Evolutionary conservation across 1,139 yeast genomes (phyloP).

Genomic region (Candida smagusa): DNA sequence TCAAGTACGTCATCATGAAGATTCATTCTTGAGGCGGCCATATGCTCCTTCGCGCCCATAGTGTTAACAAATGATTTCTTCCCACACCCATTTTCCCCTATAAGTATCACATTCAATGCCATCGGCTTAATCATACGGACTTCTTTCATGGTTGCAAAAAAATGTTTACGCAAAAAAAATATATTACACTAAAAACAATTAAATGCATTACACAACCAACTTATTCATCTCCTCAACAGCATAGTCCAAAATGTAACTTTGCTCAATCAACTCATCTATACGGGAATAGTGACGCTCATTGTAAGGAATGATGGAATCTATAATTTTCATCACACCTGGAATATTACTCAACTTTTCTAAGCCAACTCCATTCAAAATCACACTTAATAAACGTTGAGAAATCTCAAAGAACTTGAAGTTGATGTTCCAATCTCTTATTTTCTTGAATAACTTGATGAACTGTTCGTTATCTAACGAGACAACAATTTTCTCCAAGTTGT

Average conservation of each 20-base stretch:
- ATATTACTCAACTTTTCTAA: constrained; percentile 58
- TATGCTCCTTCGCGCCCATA: constrained; percentile 8
- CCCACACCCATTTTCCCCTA: constrained; percentile 37
- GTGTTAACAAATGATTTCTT: constrained; percentile 32
- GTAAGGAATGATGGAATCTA: constrained; percentile 81
- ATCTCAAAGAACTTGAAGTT: constrained; percentile 77
- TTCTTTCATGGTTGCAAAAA: constrained; percentile 9
- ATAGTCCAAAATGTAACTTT: constrained; percentile 81
- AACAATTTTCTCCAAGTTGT: constrained; percentile 64
- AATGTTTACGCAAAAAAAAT: not conserved
- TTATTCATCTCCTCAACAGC: constrained; percentile 76
- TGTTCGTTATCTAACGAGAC: constrained; percentile 57
- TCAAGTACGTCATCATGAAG: too few relatives aligned
- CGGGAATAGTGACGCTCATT: constrained; percentile 80
- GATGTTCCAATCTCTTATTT: constrained; percentile 93
- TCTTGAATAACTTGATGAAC: constrained; percentile 56
- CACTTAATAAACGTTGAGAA: constrained; percentile 72
- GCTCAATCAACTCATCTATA: constrained; percentile 75
- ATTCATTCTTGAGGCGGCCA: too few relatives aligned
- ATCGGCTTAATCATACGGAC: too few relatives aligned
- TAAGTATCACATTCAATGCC: constrained; percentile 25
- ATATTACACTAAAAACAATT: constrained; percentile 1
- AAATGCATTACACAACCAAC: constrained; percentile 12
- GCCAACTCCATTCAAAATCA: constrained; percentile 54
- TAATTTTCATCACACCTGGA: constrained; percentile 61